Evolutionary conservation across 257 asterid genomes (phyloP), one percentile per base, ranked within the genome.

Genomic region (Capsicum pubescens): DNA sequence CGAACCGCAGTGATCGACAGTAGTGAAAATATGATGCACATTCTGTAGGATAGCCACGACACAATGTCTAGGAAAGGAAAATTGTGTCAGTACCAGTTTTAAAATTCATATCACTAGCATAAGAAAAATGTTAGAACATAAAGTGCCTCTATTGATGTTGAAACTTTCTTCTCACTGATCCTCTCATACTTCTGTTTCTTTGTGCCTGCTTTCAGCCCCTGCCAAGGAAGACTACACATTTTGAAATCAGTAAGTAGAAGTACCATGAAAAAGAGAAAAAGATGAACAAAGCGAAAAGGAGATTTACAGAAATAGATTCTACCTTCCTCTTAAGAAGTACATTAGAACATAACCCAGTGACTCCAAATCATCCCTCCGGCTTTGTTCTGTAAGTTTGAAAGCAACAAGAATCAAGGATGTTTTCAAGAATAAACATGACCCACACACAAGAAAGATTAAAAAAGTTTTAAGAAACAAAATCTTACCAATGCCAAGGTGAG

Each of bases 321-420:
- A 94, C 99, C 99, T 95, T 86, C 99, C 99, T 85, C 95, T 90
- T 83, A 95, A 88, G 90, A 95, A 95, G 87, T 95, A 95, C 98
- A 94, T 94, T 85, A 95, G 91, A 85, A 94, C 98, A 88, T 92
- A 95, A 83, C 98, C 99, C 80, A 95, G 97, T 61, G 99, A 94
- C 89, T 95, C 99, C 86, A 95, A 90, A 88, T 95, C 98, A 92
- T 95, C 99, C 91, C 98, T 89, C 68, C 98, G 93, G 86, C 99
- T 95, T 92, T 95, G 99, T 88, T 95, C 99, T 95, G 80, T 61
- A 78, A 70, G 86, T 83, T 84, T 11, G 55, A 87, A 87, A 70
- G 85, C 79, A 86, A 67, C 76, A 83, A 89, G 87, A 87, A 13
- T 84, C 80, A 61, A 72, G 56, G 50, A 77, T 54, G 46, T 2